A percentile compares a stretch with the other conserved stretches of the same genome.
phyloP scores from a whole-genome alignment of 805 yeast species.

The Kregervanrija delftensis region DNA sequence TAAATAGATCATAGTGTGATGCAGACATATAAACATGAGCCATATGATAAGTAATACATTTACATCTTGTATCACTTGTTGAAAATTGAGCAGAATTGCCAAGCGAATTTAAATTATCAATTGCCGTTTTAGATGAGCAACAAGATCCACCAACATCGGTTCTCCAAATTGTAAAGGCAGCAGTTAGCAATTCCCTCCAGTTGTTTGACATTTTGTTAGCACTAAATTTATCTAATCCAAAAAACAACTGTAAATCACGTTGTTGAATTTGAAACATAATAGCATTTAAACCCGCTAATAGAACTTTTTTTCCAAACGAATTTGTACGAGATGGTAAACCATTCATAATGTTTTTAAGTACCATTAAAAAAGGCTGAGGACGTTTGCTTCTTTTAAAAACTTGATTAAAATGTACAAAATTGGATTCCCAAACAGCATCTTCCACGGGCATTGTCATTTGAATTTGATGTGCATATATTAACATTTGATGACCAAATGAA shows the following conservation, averaged over 20 bases:
- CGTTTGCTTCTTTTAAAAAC: conserved; percentile 19
- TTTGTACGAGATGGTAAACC: conserved; percentile 41
- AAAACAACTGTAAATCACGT: conserved; percentile 53
- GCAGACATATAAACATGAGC: conserved; percentile 66
- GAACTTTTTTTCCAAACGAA: conserved; percentile 59
- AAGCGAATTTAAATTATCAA: conserved; percentile 22
- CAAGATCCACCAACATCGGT: conserved; percentile 36
- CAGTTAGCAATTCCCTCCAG: conserved; percentile 68
- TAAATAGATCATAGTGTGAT: conserved; percentile 72
- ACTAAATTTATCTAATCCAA: conserved; percentile 34
- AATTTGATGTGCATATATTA: conserved; percentile 52
- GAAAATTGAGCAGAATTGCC: conserved; percentile 27
- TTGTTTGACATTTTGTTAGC: conserved; percentile 28
- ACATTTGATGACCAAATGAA: conserved; percentile 65
- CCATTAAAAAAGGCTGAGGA: conserved; percentile 44
- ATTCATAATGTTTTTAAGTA: conserved; percentile 51
- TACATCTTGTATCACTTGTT: conserved; percentile 43
- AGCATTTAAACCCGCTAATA: conserved; percentile 61
- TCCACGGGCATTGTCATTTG: conserved; percentile 58
- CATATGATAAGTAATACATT: conserved; percentile 63
- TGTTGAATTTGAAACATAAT: conserved; percentile 70
- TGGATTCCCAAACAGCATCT: conserved; percentile 48
- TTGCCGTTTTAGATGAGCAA: conserved; percentile 28
- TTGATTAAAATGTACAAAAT: conserved; percentile 15
- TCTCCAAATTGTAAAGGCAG: conserved; percentile 67